A percentile compares a stretch with the other conserved stretches of the same genome.
Evolutionary conservation across 768 basidiomycete genomes (phyloP).

Genomic region (Cystoderma amianthinum): DNA sequence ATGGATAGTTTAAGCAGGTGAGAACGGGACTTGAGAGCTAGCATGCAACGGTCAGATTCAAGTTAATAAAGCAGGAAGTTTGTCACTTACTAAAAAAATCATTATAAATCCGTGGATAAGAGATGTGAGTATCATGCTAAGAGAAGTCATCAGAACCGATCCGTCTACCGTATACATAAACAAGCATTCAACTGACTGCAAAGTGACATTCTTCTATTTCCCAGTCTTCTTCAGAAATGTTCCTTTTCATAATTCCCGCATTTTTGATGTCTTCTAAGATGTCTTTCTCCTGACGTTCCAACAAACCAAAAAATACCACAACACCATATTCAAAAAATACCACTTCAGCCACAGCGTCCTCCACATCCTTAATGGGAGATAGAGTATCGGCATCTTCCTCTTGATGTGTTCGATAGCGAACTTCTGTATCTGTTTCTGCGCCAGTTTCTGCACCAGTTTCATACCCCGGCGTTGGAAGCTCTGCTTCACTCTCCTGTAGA

Average conservation of each 20-base stretch:
- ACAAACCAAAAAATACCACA: constrained; percentile 85
- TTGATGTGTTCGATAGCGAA: constrained; percentile 7
- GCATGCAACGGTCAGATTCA: constrained; percentile 3
- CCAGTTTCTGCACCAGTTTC: neutral
- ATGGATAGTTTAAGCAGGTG: constrained; percentile 91
- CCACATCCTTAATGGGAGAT: constrained; percentile 13
- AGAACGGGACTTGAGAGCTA: constrained; percentile 88
- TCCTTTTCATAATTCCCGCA: constrained; percentile 62
- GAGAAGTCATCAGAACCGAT: constrained; percentile 2
- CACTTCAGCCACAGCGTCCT: constrained; percentile 61
- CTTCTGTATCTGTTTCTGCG: constrained; percentile 11
- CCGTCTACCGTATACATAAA: no score
- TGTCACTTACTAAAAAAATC: constrained; percentile 83
- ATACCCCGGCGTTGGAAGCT: neutral
- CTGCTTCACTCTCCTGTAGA: neutral
- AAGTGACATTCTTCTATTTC: constrained; percentile 93
- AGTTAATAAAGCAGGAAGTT: neutral
- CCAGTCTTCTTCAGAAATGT: constrained; percentile 66
- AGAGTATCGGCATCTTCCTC: constrained; percentile 1
- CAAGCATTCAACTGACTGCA: constrained; percentile 40
- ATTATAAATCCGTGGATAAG: constrained; percentile 89
- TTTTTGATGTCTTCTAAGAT: constrained; percentile 79
- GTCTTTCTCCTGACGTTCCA: constrained; percentile 70
- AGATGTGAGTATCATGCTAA: constrained; percentile 78
- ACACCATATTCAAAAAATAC: constrained; percentile 88